Evolutionary conservation across 441 rosid genomes (phyloP), one percentile per base, ranked within the genome.

Genomic region (Pelargonium cotyledonis): DNA sequence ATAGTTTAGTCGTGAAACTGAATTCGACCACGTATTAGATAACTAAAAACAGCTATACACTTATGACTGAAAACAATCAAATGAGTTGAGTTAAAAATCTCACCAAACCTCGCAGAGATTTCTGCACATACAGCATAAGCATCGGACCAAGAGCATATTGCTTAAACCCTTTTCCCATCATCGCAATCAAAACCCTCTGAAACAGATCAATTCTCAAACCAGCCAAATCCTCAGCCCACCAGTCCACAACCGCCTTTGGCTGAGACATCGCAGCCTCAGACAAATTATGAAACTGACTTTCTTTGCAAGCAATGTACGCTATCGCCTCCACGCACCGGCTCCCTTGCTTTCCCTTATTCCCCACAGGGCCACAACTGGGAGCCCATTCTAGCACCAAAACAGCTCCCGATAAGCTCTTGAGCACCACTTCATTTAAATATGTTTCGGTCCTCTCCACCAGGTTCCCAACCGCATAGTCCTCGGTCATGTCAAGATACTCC

Each of bases 91-190:
- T 51, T 62, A 66, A 71, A 71, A 74, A 21, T 77, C 98, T 89
- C 80, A 94, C 98, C 96, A 94, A 83, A 53, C 97, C 95, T 80
- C 96, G 85, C n/a, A 94, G 91, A 63, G 96, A 87, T 73, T 91
- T 93, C 77, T 91, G 96, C 2, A 95, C 97, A 66, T 89, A 94
- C 35, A 94, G 95, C 97, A 94, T 94, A 47, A 88, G 85, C 35
- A 88, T 81, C 18, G 89, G 94, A 63, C 86, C 94, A 63, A 88
- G 83, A 18, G 79, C 91, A 74, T 77, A 80, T 46, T 85, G 88
- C 66, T 86, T 83, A 74, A 86, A 83, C 72, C 91, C 91, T 80
- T 86, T 81, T 46, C 86, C 84, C 79, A 77, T 80, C 86, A 88
- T 82, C 0, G 91, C 94, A 8, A 80, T 66, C 29, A 88, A 53